Percentiles rank a stretch among this genome's conserved stretches.
phyloP scores from a whole-genome alignment of 352 stramenopile genomes.

The Phytopythium vexans region DNA sequence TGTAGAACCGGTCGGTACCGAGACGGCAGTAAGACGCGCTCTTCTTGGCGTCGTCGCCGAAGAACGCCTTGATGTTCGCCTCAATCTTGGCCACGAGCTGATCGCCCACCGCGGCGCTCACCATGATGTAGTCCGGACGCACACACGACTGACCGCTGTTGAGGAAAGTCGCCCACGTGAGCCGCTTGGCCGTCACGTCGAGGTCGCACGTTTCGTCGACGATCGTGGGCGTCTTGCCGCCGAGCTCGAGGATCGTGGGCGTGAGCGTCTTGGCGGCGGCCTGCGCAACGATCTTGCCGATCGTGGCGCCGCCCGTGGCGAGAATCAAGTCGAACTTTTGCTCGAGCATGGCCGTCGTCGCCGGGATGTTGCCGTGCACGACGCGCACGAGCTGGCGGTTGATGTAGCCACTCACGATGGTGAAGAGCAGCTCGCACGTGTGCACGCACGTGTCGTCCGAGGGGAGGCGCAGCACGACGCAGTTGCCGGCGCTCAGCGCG shows the following conservation, averaged over 20 bases:
- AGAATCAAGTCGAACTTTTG: conserved; percentile 80
- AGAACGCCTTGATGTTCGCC: conserved; percentile 43
- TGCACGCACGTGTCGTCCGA: conserved; percentile 69
- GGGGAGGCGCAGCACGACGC: conserved; percentile 87
- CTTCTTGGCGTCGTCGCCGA: conserved; percentile 45
- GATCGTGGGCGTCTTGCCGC: conserved; percentile 89
- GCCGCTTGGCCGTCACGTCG: conserved; percentile 56
- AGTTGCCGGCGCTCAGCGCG: conserved; percentile 90
- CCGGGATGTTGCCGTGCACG: conserved; percentile 72
- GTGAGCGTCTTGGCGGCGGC: conserved; percentile 93
- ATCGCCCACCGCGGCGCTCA: conserved; percentile 69
- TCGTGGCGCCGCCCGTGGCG: conserved; percentile 62
- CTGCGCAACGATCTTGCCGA: conserved; percentile 86
- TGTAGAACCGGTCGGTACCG: conserved; percentile 55
- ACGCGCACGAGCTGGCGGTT: conserved; percentile 65
- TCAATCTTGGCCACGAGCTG: conserved; percentile 41
- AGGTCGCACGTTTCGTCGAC: conserved; percentile 70
- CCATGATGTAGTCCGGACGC: conserved; percentile 91
- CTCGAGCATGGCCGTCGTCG: conserved; percentile 62
- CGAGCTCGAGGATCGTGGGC: conserved; percentile 92
- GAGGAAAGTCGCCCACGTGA: conserved; percentile 84
- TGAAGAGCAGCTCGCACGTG: conserved; percentile 45
- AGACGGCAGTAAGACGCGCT: conserved; percentile 56
- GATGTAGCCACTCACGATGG: conserved; percentile 52
- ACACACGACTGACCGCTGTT: conserved; percentile 95